Percentiles rank a stretch among this genome's conserved stretches.
phyloP scores from a whole-genome alignment of 768 basidiomycete genomes.

The Termitomyces sp. region DNA sequence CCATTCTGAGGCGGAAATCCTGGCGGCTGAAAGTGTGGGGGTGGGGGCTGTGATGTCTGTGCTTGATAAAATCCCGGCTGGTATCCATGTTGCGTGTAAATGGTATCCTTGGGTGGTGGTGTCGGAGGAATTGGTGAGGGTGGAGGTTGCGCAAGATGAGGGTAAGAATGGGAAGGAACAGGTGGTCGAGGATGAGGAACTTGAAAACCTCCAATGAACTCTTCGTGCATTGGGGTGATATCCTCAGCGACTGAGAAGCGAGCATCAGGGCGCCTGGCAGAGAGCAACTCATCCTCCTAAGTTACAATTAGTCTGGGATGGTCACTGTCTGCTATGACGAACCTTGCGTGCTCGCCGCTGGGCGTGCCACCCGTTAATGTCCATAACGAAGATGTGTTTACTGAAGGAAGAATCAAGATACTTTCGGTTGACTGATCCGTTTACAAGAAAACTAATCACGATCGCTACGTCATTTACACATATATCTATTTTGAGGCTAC shows the following conservation, averaged over 20 bases:
- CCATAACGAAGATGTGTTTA: slow-evolving; percentile 39
- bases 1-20: slow-evolving; percentile 13
- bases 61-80: slow-evolving; percentile 1
- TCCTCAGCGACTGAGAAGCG: slow-evolving; percentile 50
- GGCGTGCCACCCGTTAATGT: slow-evolving; percentile 74
- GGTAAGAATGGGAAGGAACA: slow-evolving; percentile 27
- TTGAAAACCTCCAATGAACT: slow-evolving; percentile 53
- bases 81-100: slow-evolving; percentile 18
- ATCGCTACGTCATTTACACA: background rate
- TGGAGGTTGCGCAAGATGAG: slow-evolving; percentile 21
- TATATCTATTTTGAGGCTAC: slow-evolving; percentile 19
- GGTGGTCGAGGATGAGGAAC: slow-evolving; percentile 26
- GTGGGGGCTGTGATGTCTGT: slow-evolving; percentile 1
- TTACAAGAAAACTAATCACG: background rate
- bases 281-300: slow-evolving; percentile 28
- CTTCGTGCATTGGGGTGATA: slow-evolving; percentile 54
- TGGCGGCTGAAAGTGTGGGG: background rate
- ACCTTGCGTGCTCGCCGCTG: slow-evolving; percentile 55
- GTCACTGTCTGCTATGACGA: slow-evolving; percentile 12
- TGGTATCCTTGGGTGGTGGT: slow-evolving; percentile 42
- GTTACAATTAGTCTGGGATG: slow-evolving; percentile 1
- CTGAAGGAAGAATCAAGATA: background rate
- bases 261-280: slow-evolving; percentile 34
- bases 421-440: slow-evolving; percentile 8
- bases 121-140: slow-evolving; percentile 40